Conservation (phyloP, 2,329 filamentous ascomycete genomes). For the Microdochium trichocladiopsis region DNA sequence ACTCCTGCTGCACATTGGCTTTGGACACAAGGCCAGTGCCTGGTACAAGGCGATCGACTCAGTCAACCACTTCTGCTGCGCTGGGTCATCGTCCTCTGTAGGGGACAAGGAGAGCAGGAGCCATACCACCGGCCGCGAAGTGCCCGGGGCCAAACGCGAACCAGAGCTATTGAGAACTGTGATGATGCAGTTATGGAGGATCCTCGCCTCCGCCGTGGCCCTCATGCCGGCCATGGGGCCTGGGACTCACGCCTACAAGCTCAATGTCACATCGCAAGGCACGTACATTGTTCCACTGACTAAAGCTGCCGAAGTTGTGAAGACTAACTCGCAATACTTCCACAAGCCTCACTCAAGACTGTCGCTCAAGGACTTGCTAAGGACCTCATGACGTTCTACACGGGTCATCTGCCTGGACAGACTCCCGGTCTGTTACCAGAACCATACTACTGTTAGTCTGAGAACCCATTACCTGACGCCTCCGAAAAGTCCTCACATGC, state of each 20-base stretch:
- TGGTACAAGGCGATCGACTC: no score
- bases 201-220: neutral
- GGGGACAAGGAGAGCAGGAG: no score
- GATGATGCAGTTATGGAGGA: neutral
- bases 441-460: slow-evolving; percentile 39
- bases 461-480: neutral
- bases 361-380: slow-evolving; percentile 37
- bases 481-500: neutral
- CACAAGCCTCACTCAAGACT: slow-evolving; percentile 34
- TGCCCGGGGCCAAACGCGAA: no score
- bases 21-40: no score
- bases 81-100: no score
- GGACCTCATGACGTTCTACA: slow-evolving; percentile 36
- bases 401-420: slow-evolving; percentile 35
- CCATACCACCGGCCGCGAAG: no score
- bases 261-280: neutral
- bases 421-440: slow-evolving; percentile 38
- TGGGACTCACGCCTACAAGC: neutral
- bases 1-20: no score
- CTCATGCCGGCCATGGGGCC: neutral
- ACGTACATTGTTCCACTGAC: neutral
- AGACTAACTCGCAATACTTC: neutral
- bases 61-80: no score
- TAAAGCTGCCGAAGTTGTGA: neutral
- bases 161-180: neutral